Base-by-base conservation (phyloP, 1,284 basidiomycete species). In the Sporisorium reilianum region DNA sequence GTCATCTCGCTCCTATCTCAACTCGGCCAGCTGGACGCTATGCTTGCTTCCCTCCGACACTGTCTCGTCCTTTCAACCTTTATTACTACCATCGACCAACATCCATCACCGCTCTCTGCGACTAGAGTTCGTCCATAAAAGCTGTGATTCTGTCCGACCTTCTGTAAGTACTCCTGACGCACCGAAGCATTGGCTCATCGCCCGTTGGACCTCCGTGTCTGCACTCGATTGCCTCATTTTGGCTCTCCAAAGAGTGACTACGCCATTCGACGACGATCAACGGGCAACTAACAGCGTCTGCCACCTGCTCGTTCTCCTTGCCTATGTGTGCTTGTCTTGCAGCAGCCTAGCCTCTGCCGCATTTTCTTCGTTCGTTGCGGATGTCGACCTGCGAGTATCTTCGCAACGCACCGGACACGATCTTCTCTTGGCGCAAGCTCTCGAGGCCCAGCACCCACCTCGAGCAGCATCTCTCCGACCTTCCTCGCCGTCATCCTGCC, bases 361-460 rank as follows among this genome's bases (percentile, higher is more conserved):
- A 20, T 6, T 48, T 30, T n/a, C n/a, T n/a, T n/a, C n/a, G 14
- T 23, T 11, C 6, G 48, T 36, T 50, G 45, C 60, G 62, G 38
- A 58, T 57, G 55, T 59, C 34, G 51, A 41, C 34, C 20, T 60
- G 53, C 48, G 48, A 55, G 12, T 30, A 46, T 25, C 5, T 46
- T 11, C 12, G 32, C 18, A 41, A 28, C 25, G 7, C 22, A 16
- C 7, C 48, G 16, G 38, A 16, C 42, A 22, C 40, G n/a, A 25
- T 9, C 25, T 52, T 32, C 36, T 26, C 34, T 14, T 41, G 30
- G 16, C 12, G 30, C 12, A 40, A 36, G 10, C 6, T 12, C 7
- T 32, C 25, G 16, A 20, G 28, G 1, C 28, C 28, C n/a, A 20
- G 14, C 41, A 10, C 23, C 5, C 32, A 36, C 6, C 20, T 20